Evolutionary conservation across 805 yeast species (phyloP), one percentile per base, ranked within the genome.

Genomic region (Metschnikowia peoriensis): DNA sequence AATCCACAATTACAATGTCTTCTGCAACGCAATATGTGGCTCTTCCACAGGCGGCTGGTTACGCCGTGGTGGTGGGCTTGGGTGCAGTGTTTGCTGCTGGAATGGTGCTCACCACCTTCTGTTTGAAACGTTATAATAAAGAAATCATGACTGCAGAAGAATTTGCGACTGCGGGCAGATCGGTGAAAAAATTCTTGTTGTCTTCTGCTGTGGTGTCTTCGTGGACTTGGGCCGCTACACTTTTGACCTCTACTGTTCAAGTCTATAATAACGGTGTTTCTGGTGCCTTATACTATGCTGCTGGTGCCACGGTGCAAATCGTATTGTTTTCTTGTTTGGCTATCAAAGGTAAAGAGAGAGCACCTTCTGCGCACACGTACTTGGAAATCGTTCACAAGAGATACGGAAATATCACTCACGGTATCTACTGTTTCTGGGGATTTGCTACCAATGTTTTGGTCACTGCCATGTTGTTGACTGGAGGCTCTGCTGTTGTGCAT

Each of bases 121-220:
- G 88, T 53, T 75, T 90, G 42, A 81, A 82, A 59, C 77, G 97
- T 44, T 92, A 91, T 68, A 92, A 89, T 65, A 81, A 82, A 61
- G 97, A 92, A 69, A 79, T 88, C 51, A 86, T 90, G 69, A 89
- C 96, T 7, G 91, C 97, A 4, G 97, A 92, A 71, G 97, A 91
- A 66, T 92, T 92, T 61, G 83, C 96, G 2, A 91, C 97, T 6
- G 97, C 97, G 37, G 97, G 97, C 58, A 81, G 97, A 66, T 77
- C 89, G 4, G 96, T 92, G 41, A 88, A 86, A 61, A 84, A 93
- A 0, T 94, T 94, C 46, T 75, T 92, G 59, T 86, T 90, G 56
- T 85, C 93, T 6, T 85, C 96, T 7, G 96, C 97, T 7, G 97
- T 92, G 32, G 97, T 91, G 8, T 85, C 93, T 11, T 85, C 93